phyloP scores from a whole-genome alignment of 2,329 filamentous ascomycete species.

The Bisporella sp. region DNA sequence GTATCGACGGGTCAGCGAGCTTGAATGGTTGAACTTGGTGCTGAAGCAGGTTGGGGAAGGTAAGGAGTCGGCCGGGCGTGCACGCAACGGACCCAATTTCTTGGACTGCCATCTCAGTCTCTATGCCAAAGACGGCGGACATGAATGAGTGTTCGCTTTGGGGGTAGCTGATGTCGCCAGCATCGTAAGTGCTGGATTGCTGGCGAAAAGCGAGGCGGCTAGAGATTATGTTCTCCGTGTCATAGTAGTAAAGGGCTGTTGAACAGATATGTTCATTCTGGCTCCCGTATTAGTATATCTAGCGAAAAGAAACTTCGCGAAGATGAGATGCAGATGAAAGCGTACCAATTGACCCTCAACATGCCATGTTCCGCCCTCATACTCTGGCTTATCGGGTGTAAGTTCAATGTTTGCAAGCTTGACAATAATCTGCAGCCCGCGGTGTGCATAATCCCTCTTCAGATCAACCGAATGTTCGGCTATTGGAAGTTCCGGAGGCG shows the following conservation, averaged over 20 bases:
- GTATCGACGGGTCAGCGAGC: conserved; percentile 41
- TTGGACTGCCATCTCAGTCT: conserved; percentile 23
- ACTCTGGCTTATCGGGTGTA: conserved; percentile 46
- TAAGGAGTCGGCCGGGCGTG: conserved; percentile 32
- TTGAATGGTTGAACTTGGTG: conserved; percentile 44
- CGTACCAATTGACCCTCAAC: conserved; percentile 22
- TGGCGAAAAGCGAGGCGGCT: conserved; percentile 36
- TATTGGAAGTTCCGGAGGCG: not conserved
- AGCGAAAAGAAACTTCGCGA: not conserved
- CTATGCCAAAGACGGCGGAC: conserved; percentile 11
- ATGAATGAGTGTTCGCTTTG: conserved; percentile 13
- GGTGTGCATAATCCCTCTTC: conserved; percentile 1
- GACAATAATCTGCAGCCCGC: conserved; percentile 53
- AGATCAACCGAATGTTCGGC: not conserved
- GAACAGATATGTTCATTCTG: conserved; percentile 46
- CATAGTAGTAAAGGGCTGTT: conserved; percentile 44
- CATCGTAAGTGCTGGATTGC: conserved; percentile 11
- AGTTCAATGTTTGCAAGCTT: conserved; percentile 55
- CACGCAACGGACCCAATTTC: conserved; percentile 32
- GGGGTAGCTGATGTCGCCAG: not conserved
- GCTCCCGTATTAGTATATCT: not conserved
- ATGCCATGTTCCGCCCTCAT: conserved; percentile 41
- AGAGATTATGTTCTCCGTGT: conserved; percentile 40
- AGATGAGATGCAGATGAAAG: not conserved
- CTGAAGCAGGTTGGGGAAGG: conserved; percentile 33